Percentiles rank a stretch among this genome's conserved stretches.
Evolutionary conservation across 2,329 filamentous ascomycete species (phyloP).

Genomic region (Trichocomaceae sp.): DNA sequence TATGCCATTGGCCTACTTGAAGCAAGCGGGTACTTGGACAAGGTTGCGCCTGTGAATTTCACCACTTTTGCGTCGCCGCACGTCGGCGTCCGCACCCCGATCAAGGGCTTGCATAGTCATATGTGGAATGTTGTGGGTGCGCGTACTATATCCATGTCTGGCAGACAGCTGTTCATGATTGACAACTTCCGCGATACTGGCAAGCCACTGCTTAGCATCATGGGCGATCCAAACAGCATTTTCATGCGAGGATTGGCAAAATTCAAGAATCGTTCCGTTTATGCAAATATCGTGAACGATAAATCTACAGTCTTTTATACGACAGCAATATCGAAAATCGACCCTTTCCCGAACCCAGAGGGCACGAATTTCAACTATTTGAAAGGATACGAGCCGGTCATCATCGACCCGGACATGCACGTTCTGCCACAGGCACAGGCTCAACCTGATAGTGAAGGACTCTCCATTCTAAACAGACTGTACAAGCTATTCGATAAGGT

Average conservation of each 20-base stretch:
- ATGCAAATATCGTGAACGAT: slow-evolving; percentile 85
- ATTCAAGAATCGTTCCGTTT: slow-evolving; percentile 72
- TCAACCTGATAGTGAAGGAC: background rate
- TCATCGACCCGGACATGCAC: slow-evolving; percentile 54
- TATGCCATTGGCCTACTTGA: slow-evolving; percentile 82
- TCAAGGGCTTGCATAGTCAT: slow-evolving; percentile 58
- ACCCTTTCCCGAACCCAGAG: slow-evolving; percentile 66
- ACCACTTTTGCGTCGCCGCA: slow-evolving; percentile 85
- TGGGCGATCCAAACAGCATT: slow-evolving; percentile 76
- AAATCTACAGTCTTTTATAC: slow-evolving; percentile 77
- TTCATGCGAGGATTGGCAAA: slow-evolving; percentile 72
- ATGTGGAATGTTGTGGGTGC: slow-evolving; percentile 81
- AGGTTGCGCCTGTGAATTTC: slow-evolving; percentile 83
- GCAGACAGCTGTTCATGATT: slow-evolving; percentile 78
- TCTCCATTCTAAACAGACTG: slow-evolving; percentile 23
- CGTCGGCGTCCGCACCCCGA: slow-evolving; percentile 65
- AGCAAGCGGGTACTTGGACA: slow-evolving; percentile 71
- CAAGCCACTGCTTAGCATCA: slow-evolving; percentile 69
- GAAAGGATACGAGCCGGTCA: slow-evolving; percentile 64
- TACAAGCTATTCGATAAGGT: slow-evolving; percentile 45
- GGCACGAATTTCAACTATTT: slow-evolving; percentile 67
- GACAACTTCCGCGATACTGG: slow-evolving; percentile 78
- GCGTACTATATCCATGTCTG: slow-evolving; percentile 72
- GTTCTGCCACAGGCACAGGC: slow-evolving; percentile 21
- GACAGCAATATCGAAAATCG: slow-evolving; percentile 65